Conservation (phyloP, 108 stramenopile genomes). For the Skeletonema costatum region DNA sequence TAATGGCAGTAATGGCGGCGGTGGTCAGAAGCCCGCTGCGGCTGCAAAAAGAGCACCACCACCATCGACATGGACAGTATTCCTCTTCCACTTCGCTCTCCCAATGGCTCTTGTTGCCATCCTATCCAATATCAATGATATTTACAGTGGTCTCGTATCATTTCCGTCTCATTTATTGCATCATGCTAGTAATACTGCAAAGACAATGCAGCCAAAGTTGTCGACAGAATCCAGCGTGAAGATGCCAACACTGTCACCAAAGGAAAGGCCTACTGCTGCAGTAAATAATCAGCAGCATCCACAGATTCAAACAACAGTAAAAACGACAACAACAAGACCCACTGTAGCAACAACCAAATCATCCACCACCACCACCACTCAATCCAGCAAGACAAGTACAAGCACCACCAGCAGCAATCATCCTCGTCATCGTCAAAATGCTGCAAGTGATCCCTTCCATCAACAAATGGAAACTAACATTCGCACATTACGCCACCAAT, state of each 20-base stretch:
- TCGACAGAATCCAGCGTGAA: background rate
- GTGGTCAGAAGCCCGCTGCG: background rate
- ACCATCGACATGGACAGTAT: constrained; percentile 21
- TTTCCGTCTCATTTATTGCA: constrained; percentile 3
- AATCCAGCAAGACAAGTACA: background rate
- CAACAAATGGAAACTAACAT: constrained; percentile 47
- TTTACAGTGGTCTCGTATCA: constrained; percentile 7
- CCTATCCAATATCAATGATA: constrained; percentile 33
- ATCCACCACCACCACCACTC: background rate
- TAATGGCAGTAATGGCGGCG: background rate
- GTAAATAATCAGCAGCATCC: background rate
- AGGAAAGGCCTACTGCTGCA: background rate
- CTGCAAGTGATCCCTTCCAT: constrained; percentile 12
- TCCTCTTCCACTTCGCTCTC: constrained; percentile 41
- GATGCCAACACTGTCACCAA: background rate
- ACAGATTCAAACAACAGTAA: background rate
- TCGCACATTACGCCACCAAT: constrained; percentile 1
- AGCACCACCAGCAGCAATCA: background rate
- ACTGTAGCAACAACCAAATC: constrained; percentile 12
- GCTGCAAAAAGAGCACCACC: background rate
- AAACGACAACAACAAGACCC: constrained; percentile 2
- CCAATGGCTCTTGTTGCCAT: constrained; percentile 28
- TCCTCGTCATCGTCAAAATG: background rate
- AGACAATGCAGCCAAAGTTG: background rate
- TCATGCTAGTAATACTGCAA: background rate